A percentile compares a stretch with the other conserved stretches of the same genome.
Conservation (phyloP, 2,329 filamentous ascomycete species). For the Dissoconium aciculare region DNA sequence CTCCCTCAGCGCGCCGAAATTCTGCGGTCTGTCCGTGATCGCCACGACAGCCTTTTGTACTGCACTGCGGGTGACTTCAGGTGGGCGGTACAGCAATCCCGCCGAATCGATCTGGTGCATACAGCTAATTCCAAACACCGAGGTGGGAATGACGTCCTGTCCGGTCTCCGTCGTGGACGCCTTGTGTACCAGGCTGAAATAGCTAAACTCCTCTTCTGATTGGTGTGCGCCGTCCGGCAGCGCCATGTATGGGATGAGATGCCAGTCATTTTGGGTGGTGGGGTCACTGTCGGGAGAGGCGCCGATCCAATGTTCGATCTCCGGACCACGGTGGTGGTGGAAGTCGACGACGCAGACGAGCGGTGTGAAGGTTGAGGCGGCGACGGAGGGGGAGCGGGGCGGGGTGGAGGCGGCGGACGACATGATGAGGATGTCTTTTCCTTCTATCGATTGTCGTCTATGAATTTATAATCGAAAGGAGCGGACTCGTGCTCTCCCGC, state of each 20-base stretch:
- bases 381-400: slow-evolving; percentile 1
- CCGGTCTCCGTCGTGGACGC: not conserved
- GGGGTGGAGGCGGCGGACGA: slow-evolving; percentile 1
- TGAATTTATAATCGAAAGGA: no score
- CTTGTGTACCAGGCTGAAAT: slow-evolving; percentile 65
- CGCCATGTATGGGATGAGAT: slow-evolving; percentile 87
- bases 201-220: slow-evolving; percentile 92
- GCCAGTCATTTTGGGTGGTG: slow-evolving; percentile 74
- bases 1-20: slow-evolving; percentile 80
- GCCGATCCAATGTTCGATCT: slow-evolving; percentile 87
- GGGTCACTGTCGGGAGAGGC: slow-evolving; percentile 54
- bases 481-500: not conserved
- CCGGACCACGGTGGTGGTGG: slow-evolving; percentile 54
- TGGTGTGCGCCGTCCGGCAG: slow-evolving; percentile 89
- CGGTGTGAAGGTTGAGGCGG: slow-evolving; percentile 25
- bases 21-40: slow-evolving; percentile 77
- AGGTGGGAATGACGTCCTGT: slow-evolving; percentile 4
- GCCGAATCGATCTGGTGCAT: slow-evolving; percentile 78
- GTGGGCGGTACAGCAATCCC: slow-evolving; percentile 58
- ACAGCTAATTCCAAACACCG: slow-evolving; percentile 88
- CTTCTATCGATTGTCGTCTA: slow-evolving; percentile 2
- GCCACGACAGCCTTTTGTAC: slow-evolving; percentile 97
- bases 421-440: slow-evolving; percentile 5
- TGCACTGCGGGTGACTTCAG: slow-evolving; percentile 89
- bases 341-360: slow-evolving; percentile 40